phyloP scores from a whole-genome alignment of 495 filamentous ascomycete species.

The Durotheca rogersii region DNA sequence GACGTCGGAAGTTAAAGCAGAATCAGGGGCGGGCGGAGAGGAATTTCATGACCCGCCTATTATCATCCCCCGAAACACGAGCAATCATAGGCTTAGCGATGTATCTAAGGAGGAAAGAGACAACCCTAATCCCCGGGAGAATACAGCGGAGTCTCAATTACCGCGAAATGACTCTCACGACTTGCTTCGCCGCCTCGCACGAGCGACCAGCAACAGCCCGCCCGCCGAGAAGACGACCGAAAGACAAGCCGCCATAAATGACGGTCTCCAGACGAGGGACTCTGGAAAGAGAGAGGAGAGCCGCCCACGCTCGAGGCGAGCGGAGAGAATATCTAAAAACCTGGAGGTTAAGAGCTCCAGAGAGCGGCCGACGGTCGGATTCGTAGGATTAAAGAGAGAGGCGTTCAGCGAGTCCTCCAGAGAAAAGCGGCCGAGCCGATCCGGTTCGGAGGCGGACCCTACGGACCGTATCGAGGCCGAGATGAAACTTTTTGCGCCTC shows the following conservation, averaged over 20 bases:
- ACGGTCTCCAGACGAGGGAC: background rate
- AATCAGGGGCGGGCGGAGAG: slow-evolving; percentile 33
- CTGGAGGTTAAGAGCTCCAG: slow-evolving; percentile 30
- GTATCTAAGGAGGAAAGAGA: background rate
- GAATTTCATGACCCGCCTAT: slow-evolving; percentile 51
- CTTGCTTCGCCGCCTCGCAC: slow-evolving; percentile 62
- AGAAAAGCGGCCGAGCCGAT: slow-evolving; percentile 42
- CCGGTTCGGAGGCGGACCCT: slow-evolving; percentile 54
- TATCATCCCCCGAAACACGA: slow-evolving; percentile 45
- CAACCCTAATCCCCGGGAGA: background rate
- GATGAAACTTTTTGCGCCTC: slow-evolving; percentile 54
- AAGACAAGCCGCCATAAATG: slow-evolving; percentile 7
- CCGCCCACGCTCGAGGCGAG: slow-evolving; percentile 16
- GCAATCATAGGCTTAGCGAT: slow-evolving; percentile 1
- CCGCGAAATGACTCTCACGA: slow-evolving; percentile 61
- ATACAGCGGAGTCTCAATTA: slow-evolving; percentile 2
- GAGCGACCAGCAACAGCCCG: slow-evolving; percentile 60
- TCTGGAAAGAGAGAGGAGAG: slow-evolving; percentile 10
- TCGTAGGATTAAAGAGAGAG: slow-evolving; percentile 38
- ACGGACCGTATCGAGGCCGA: slow-evolving; percentile 57
- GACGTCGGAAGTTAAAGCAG: slow-evolving; percentile 37
- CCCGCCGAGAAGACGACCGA: slow-evolving; percentile 16
- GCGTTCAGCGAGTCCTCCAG: slow-evolving; percentile 42
- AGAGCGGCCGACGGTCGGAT: slow-evolving; percentile 43
- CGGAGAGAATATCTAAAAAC: slow-evolving; percentile 23